Base-by-base conservation (phyloP, 805 yeast species). In the Wickerhamiella nectarea region DNA sequence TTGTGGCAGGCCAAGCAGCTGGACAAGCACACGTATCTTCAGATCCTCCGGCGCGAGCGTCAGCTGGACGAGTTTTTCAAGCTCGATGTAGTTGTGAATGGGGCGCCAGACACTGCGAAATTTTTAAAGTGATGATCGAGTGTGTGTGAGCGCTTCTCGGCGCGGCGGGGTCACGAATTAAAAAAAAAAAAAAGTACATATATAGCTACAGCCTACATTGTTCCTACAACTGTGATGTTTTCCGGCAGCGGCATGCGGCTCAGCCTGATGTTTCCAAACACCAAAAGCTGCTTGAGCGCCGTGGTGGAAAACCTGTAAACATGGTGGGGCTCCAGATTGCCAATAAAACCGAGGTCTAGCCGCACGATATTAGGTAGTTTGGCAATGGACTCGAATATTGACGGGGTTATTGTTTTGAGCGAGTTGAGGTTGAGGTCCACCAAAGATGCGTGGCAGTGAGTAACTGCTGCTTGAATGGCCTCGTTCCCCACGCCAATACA, bases 301-400 rank as follows among this genome's bases (percentile, higher is more conserved):
- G 76, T 71, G 49, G 71, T 68, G 2, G 80, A 70, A 17, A 85
- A 52, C 22, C 70, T 54, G 20, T 71, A 72, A n/a, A 87, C 58
- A 0, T 75, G 70, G 15, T 68, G 70, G 59, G 89, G 84, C 56
- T 85, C 85, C 10, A 84, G 71, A 17, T 75, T 66, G 33, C 93
- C 66, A 2, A 85, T 82, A 61, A 89, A 89, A 0, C 96, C 93
- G 11, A 77, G 56, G 58, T 89, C 91, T 14, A 83, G 52, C 26
- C 74, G 70, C 0, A 84, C 75, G 35, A 89, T 62, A 22, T 77
- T 69, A 1, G 86, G 82, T 36, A 76, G 65, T 11, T 57, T 47
- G 15, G 47, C 53, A 11, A 63, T 41, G 12, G 46, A 34, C 18
- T 50, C 51, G 24, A 60, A 42, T 11, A 59, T 40, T 4, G 65